phyloP scores from a whole-genome alignment of 2,329 filamentous ascomycete species.

The Fusarium secorum region DNA sequence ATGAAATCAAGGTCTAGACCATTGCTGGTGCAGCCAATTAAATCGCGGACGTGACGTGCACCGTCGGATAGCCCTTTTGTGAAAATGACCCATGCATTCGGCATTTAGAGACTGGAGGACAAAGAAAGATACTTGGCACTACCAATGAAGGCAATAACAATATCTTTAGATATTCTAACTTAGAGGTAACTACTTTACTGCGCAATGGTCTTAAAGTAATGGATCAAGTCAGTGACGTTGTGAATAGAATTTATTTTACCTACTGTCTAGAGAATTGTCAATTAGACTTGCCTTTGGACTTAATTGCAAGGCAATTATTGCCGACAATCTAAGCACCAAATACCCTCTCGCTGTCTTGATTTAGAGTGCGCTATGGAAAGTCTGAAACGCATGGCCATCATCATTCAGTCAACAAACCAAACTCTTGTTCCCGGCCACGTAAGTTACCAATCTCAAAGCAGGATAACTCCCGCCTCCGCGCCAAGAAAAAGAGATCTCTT shows the following conservation, averaged over 20 bases:
- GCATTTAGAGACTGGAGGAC: not conserved
- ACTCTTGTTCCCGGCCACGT: not conserved
- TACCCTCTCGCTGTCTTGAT: not conserved
- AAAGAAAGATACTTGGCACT: rapidly evolving
- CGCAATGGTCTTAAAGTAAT: not conserved
- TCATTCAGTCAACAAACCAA: too few relatives aligned
- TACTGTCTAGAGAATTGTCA: not conserved
- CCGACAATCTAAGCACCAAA: rapidly evolving
- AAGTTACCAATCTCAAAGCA: not conserved
- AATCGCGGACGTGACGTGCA: not conserved
- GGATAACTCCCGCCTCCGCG: not conserved
- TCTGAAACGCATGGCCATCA: not conserved
- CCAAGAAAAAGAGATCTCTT: not conserved
- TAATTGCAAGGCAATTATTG: not conserved
- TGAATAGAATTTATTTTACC: not conserved
- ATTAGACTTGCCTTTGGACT: not conserved
- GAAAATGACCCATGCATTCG: not conserved
- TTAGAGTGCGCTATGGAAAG: rapidly evolving
- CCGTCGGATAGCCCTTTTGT: not conserved
- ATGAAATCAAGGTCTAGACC: too few relatives aligned
- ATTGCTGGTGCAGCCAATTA: not conserved
- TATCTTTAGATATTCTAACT: rapidly evolving
- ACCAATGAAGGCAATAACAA: rapidly evolving
- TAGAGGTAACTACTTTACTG: rapidly evolving
- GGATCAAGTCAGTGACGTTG: not conserved